Evolutionary conservation across 176 grass and related monocot genomes (phyloP), one percentile per base, ranked within the genome.

Genomic region (Dendrocalamus sinicus): DNA sequence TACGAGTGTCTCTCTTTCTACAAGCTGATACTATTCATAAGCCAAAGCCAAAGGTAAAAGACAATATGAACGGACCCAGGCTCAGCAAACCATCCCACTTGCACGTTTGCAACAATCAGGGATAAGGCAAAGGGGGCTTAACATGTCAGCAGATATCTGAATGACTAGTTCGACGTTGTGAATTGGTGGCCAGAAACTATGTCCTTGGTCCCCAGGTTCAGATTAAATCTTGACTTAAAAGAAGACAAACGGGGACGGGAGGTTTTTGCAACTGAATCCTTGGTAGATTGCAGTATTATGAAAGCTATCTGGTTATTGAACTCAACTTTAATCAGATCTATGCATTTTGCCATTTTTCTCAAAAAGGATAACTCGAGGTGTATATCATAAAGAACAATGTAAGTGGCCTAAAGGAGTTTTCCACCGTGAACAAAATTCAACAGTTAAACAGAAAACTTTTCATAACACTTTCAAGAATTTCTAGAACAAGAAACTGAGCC

Each of bases 261-360:
- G 2, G 23, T 10, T 28, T 77, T 24, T 53, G 35, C 50, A 64
- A 55, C 26, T 39, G 22, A 60, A 69, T 32, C 22, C 41, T 76
- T 88, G 17, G 35, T 58, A 67, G 22, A 47, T 47, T 8, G 20
- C 58, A 46, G 67, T 23, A 22, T 60, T 43, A 61, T 1, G 44
- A 24, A 85, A 53, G 28, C 10, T 43, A 24, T 62, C 22, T 70
- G 46, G 19, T 9, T 16, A 20, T 28, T 52, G 54, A 88, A 62
- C 73, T 28, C 37, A 9, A 57, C 23, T 69, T 68, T 74, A 7
- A 83, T 30, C 74, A 79, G 67, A 87, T 79, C 50, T 87, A 86
- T 30, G 3, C 28, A 0, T 23, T 58, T 77, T n/a, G 4, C 44
- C 35, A 22, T 47, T 41, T 59, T 41, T 46, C 53, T 81, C 14